Base-by-base conservation (phyloP, 2,329 filamentous ascomycete species). In the Hymenoscyphus occultus region DNA sequence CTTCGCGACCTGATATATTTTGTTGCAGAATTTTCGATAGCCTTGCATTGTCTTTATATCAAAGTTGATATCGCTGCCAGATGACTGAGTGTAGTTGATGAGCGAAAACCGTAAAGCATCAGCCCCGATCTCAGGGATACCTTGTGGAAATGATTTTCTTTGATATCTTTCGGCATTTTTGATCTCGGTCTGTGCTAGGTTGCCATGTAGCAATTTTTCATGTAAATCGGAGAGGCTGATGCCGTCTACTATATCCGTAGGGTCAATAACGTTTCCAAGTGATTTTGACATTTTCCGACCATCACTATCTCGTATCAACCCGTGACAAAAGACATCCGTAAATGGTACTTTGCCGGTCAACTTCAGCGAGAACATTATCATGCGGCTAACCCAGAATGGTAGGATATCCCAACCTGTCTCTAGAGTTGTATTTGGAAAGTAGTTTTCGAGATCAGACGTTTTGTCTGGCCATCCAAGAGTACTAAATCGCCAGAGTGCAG, bases 241-340 rank as follows among this genome's bases (percentile, higher is more conserved):
- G 74, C 93, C 93, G 63, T 87, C 83, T 78, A 97, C 96, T 70
- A 97, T 90, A 76, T 97, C 93, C 40, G 96, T 82, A 65, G 93
- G 93, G 75, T 97, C 93, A 71, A 97, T 89, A 71, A 97, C 93
- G 73, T 97, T 97, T 62, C 93, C 93, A 60, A 97, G 78, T 66
- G 91, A 95, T 81, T 97, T 97, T 69, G 90, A 93, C 93, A 97
- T 97, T 80, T 97, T 97, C 67, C 93, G 84, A 59, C 93, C 93
- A 70, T 97, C 93, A 0, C 89, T 92, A 76, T 97, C 93, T 75
- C 93, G 89, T 70, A 97, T 90, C 42, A 97, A 83, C 59, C 89
- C 91, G 78, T 97, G 93, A 77, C 93, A 96, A 83, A 94, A 97
- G 16, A 97, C 93, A 79, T 97, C 93, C 65, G 83, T 88, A 82